These are phyloP conservation scores for Hypoxylon lienhwacheense DNA, from an alignment of 495 filamentous ascomycete genomes.

Conservation along the genomic window DNA sequence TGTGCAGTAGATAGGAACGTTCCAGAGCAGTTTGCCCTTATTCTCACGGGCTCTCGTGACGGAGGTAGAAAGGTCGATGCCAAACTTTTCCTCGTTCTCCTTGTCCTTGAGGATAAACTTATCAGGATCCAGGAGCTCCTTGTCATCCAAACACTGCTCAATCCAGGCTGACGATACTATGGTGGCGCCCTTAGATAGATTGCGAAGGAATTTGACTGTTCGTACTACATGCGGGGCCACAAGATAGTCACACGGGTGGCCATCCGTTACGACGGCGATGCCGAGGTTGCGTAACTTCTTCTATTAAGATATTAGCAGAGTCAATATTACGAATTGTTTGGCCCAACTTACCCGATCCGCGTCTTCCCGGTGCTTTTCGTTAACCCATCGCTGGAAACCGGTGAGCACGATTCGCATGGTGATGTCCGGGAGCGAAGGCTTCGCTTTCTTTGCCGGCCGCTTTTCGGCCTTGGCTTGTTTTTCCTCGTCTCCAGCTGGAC, in stretches of 20 bases:
- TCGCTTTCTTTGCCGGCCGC: constrained; percentile 61
- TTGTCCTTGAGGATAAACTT: constrained; percentile 69
- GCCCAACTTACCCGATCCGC: constrained; percentile 70
- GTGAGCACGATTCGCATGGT: constrained; percentile 75
- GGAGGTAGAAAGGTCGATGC: constrained; percentile 66
- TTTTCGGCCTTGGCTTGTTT: constrained; percentile 52
- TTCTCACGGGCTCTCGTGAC: constrained; percentile 71
- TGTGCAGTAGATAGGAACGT: constrained; percentile 78
- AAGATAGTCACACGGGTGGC: constrained; percentile 76
- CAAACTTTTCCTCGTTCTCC: constrained; percentile 68
- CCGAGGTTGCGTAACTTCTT: constrained; percentile 81
- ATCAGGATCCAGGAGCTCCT: constrained; percentile 56
- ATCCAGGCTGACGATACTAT: constrained; percentile 80
- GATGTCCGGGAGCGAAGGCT: constrained; percentile 60
- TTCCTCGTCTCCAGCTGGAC: constrained; percentile 44
- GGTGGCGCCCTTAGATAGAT: constrained; percentile 73
- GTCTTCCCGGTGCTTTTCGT: constrained; percentile 68
- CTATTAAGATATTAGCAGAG: constrained; percentile 50
- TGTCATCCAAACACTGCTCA: constrained; percentile 66
- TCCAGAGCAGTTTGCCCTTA: constrained; percentile 69
- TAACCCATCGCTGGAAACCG: constrained; percentile 75
- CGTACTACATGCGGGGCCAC: constrained; percentile 83
- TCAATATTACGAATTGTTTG: background rate
- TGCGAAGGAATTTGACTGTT: constrained; percentile 89
- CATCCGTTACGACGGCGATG: constrained; percentile 75